Evolutionary conservation across 2,329 filamentous ascomycete genomes (phyloP).

Genomic region (Domatiomyces globalis): DNA sequence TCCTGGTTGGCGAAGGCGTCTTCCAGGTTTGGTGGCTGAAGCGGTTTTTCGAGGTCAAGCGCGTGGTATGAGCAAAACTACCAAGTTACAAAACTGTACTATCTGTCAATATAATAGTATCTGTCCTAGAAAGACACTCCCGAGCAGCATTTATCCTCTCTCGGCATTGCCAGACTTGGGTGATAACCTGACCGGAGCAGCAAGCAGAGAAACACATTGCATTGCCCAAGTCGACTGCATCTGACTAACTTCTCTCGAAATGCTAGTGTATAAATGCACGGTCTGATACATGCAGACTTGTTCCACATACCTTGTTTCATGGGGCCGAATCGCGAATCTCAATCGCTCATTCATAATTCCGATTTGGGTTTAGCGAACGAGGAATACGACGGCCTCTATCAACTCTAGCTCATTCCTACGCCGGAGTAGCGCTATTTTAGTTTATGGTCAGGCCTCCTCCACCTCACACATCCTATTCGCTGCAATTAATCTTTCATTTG

Average conservation of each 20-base stretch:
- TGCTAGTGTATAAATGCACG: background rate
- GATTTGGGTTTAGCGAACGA: background rate
- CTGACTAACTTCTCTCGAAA: no score
- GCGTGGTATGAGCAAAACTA: conserved; percentile 37
- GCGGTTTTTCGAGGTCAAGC: conserved; percentile 85
- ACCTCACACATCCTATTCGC: background rate
- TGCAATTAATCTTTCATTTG: background rate
- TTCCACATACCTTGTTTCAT: background rate
- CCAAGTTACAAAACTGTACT: no score
- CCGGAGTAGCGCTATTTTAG: background rate
- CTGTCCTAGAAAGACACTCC: no score
- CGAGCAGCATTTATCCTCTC: no score
- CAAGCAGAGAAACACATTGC: background rate
- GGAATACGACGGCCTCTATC: background rate
- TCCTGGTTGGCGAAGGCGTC: conserved; percentile 78
- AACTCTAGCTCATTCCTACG: background rate
- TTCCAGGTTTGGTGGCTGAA: conserved; percentile 99
- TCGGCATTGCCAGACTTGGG: no score
- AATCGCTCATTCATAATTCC: background rate
- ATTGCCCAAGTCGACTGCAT: no score
- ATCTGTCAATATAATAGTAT: no score
- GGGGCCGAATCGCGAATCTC: background rate
- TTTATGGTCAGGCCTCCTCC: background rate
- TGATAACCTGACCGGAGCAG: background rate
- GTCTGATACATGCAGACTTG: background rate